Evolutionary conservation across 1,284 basidiomycete genomes (phyloP), one percentile per base, ranked within the genome.

Genomic region (Exobasidium cylindrosporum): DNA sequence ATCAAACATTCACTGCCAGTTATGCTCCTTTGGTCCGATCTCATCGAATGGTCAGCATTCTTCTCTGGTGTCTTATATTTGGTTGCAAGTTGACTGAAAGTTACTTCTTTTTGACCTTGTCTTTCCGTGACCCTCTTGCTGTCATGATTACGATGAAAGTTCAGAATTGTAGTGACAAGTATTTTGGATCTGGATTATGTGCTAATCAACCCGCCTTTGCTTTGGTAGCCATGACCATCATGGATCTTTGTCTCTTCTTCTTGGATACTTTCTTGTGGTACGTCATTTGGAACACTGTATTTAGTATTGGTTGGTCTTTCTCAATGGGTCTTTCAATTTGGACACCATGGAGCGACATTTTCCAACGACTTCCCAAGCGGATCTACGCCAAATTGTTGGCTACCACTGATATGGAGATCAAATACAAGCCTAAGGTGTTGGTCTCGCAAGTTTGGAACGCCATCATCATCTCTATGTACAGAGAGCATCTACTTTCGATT

Each of bases 401-500:
- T 26, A 79, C 77, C 35, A 72, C 75, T 46, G 77, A 79, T 60
- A 79, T 79, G 77, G 77, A 79, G 66, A 73, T 79, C 68, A 79
- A 79, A 70, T 79, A 79, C 73, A 79, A 79, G 72, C 77, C 77
- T 58, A 79, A 79, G 69, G 76, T 79, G 44, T 72, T 79, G 60
- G 77, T 79, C 17, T 79, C 77, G 55, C 77, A 79, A 66, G 76
- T 79, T 30, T 79, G 77, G 77, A 79, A 79, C 63, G 77, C 77
- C 60, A 72, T 79, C 63, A 79, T 79, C 74, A 79, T 79, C 65
- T 79, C 77, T 50, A 79, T 79, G 77, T 79, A 79, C 73, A 70
- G 77, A 49, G 77, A 79, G 57, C 77, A 79, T 63, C 61, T 79
- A 62, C 71, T 79, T 26, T 77, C 74, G 10, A 79, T 79, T 62